Evolutionary conservation across 371 early-diverging fungal species (phyloP), one percentile per base, ranked within the genome.

Genomic region (Mucor velutinosus): DNA sequence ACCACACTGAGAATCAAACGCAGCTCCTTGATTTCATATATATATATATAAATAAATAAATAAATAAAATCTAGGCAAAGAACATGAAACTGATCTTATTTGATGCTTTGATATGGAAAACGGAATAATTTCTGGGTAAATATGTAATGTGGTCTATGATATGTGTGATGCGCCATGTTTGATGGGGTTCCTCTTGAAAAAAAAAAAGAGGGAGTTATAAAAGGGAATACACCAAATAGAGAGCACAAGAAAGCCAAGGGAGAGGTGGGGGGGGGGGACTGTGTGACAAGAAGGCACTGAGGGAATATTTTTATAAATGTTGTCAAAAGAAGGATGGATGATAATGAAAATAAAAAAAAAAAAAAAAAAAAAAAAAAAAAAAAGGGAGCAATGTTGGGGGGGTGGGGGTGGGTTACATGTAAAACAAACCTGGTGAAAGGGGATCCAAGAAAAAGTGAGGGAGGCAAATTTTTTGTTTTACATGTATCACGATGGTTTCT

Each of bases 61-160:
- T 33, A 68, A 56, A 57, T 37, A 67, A 43, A 15, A 21, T 30
- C 55, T 29, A 49, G 39, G 35, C 69, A 69, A 57, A 69, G 57
- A 33, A 43, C 15, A 37, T 39, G 10, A n/a, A 27, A 33, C 39
- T 55, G 33, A 59, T 11, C 14, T 37, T 60, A 19, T 45, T 51
- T 51, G 25, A 51, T 23, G 51, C 21, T 51, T 23, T 51, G 51
- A 51, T 51, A 51, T 51, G 25, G 51, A 25, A 51, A 51, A 51
- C 51, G 51, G 51, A 51, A 51, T 51, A 23, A 23, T 51, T 49
- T 51, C 51, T 51, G 51, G 51, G 51, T 51, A 51, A 51, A 25
- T 51, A 23, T 51, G 51, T 14, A 51, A 25, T 51, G 45, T 51
- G 25, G 51, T 51, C 25, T 45, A 45, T 45, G 19, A 7, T 45